Percentiles rank a stretch among this genome's conserved stretches.
phyloP scores from a whole-genome alignment of 2,329 filamentous ascomycete species.

The Teratosphaeria pseudoeucalypti region DNA sequence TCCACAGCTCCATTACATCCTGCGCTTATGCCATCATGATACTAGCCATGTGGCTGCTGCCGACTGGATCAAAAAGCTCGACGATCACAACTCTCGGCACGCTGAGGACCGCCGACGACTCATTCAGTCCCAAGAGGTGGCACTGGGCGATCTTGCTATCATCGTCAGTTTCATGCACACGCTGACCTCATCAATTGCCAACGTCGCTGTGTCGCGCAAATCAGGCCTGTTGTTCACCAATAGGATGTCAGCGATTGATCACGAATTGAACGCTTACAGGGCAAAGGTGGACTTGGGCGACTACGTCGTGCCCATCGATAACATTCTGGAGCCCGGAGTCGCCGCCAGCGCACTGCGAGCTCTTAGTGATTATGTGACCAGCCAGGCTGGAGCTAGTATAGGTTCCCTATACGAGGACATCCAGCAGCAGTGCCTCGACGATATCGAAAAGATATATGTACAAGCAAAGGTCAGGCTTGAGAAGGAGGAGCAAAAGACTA shows the following conservation, averaged over 20 bases:
- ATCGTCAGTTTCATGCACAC: not conserved
- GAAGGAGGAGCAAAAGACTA: conserved; percentile 1
- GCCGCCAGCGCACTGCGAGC: not conserved
- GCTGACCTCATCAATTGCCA: not conserved
- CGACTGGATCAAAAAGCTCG: conserved; percentile 10
- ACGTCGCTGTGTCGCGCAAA: not conserved
- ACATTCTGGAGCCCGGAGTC: not conserved
- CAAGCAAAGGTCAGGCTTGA: conserved; percentile 6
- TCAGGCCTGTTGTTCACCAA: not conserved
- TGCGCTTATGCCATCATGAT: not conserved
- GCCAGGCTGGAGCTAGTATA: not conserved
- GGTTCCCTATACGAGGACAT: not conserved
- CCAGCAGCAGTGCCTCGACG: not conserved
- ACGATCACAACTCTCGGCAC: conserved; percentile 7
- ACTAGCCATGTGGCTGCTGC: conserved; percentile 3
- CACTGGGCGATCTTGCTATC: not conserved
- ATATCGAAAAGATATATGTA: conserved; percentile 4
- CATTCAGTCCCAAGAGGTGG: not conserved
- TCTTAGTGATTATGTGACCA: not conserved
- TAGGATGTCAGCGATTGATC: not conserved
- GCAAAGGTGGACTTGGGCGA: not conserved
- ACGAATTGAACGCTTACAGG: not conserved
- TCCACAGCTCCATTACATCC: not conserved
- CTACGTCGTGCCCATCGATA: not conserved
- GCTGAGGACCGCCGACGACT: conserved; percentile 6